phyloP scores from a whole-genome alignment of 2,329 filamentous ascomycete genomes.

The Nemania sp. region DNA sequence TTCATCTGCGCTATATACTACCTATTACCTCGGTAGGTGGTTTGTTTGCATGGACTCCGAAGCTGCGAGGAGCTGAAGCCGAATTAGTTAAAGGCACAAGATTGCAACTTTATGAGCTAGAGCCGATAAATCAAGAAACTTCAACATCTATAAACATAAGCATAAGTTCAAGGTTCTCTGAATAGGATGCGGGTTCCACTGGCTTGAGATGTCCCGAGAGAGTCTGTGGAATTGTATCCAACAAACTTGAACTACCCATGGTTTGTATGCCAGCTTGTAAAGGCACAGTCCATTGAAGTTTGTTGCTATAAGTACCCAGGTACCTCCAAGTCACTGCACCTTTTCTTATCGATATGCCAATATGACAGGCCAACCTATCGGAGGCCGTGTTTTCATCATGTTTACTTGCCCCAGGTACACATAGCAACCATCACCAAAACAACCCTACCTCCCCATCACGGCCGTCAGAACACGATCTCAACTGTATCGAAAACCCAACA shows the following conservation, averaged over 20 bases:
- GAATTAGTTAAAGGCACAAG: neutral
- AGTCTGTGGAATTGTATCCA: too few relatives aligned
- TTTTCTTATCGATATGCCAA: conserved; percentile 27
- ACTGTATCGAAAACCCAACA: neutral
- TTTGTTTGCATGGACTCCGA: too few relatives aligned
- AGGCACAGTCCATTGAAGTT: too few relatives aligned
- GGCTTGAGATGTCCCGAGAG: neutral
- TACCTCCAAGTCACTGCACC: too few relatives aligned
- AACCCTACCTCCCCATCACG: conserved; percentile 8
- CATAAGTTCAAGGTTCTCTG: too few relatives aligned
- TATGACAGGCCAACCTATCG: conserved; percentile 13
- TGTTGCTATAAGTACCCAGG: too few relatives aligned
- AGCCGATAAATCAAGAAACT: conserved; percentile 13
- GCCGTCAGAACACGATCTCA: neutral
- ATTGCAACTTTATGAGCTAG: conserved; percentile 8
- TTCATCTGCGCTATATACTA: neutral
- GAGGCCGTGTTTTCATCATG: conserved; percentile 6
- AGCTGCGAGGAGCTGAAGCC: neutral
- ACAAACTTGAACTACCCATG: too few relatives aligned
- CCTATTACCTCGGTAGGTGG: too few relatives aligned
- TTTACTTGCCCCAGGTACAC: conserved; percentile 17
- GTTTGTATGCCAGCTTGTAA: too few relatives aligned
- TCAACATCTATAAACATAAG: too few relatives aligned
- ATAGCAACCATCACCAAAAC: conserved; percentile 26
- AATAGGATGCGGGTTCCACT: neutral